A percentile compares a stretch with the other conserved stretches of the same genome.
Evolutionary conservation across 148 eudicot species (phyloP).

Genomic region (Persicaria tinctoria): DNA sequence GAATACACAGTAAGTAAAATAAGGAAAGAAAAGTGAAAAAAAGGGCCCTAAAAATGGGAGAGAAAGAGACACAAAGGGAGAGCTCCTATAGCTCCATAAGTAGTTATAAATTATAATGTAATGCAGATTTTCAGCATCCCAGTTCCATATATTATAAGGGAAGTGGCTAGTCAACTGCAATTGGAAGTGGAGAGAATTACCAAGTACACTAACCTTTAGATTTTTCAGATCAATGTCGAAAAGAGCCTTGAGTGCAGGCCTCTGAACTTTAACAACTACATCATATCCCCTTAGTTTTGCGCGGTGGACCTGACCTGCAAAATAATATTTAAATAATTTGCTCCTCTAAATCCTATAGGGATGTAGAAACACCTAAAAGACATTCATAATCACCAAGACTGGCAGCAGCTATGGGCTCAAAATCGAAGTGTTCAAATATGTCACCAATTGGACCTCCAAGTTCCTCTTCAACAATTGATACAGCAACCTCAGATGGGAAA

Average conservation of each 20-base stretch:
- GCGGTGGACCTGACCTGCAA: slow-evolving; percentile 97
- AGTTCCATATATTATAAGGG: background rate
- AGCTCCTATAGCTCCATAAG: background rate
- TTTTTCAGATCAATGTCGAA: slow-evolving; percentile 97
- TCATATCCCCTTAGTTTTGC: slow-evolving; percentile 83
- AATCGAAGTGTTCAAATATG: slow-evolving; percentile 76
- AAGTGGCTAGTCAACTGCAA: background rate
- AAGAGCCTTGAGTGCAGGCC: slow-evolving; percentile 93
- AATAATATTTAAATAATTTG: slow-evolving; percentile 10
- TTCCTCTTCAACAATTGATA: slow-evolving; percentile 81
- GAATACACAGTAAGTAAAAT: background rate
- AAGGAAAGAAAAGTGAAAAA: background rate
- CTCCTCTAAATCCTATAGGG: background rate
- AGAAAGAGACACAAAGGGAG: background rate
- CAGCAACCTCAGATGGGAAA: slow-evolving; percentile 84
- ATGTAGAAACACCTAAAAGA: background rate
- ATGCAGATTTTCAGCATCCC: background rate
- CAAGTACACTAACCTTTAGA: slow-evolving; percentile 61
- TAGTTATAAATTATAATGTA: background rate
- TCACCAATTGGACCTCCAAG: slow-evolving; percentile 61
- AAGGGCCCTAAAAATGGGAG: background rate
- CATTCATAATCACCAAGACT: slow-evolving; percentile 65
- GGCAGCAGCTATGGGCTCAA: slow-evolving; percentile 93
- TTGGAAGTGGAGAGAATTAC: background rate
- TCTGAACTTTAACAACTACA: slow-evolving; percentile 90